Conservation (phyloP, 805 yeast species). For the Ogataea sp. region DNA sequence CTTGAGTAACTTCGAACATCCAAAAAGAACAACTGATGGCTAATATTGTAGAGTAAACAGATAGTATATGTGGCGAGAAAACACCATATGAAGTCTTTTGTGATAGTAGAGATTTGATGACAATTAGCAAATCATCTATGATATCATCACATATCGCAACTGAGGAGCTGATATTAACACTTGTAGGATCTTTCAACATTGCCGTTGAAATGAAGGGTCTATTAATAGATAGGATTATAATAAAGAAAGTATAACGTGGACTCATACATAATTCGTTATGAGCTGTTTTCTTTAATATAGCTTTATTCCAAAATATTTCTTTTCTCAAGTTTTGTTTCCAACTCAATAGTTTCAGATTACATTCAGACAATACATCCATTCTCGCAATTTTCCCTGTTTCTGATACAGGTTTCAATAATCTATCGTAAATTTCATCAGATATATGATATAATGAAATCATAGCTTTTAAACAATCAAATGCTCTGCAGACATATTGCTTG, state of each 20-base stretch:
- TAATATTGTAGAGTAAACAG: constrained; percentile 37
- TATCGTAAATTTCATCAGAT: constrained; percentile 36
- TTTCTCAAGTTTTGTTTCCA: constrained; percentile 45
- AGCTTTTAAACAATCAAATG: constrained; percentile 33
- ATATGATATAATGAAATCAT: constrained; percentile 34
- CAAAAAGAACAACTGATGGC: constrained; percentile 33
- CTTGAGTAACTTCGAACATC: constrained; percentile 1
- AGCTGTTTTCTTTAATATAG: constrained; percentile 31
- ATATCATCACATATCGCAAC: constrained; percentile 28
- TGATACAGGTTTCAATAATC: constrained; percentile 20
- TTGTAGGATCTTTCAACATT: constrained; percentile 6
- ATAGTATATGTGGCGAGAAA: constrained; percentile 34
- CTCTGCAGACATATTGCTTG: constrained; percentile 20
- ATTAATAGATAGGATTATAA: constrained; percentile 44
- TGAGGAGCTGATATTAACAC: constrained; percentile 2
- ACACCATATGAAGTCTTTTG: constrained; percentile 26
- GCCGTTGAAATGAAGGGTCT: constrained; percentile 34
- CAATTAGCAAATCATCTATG: constrained; percentile 34
- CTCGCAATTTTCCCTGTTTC: constrained; percentile 3
- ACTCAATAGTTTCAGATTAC: constrained; percentile 39
- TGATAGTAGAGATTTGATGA: constrained; percentile 28
- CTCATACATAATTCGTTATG: constrained; percentile 47
- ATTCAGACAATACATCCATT: constrained; percentile 21
- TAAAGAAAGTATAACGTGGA: constrained; percentile 48
- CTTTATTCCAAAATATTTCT: constrained; percentile 42